Evolutionary conservation across 2,329 filamentous ascomycete species (phyloP).

Genomic region (Didymella exigua): DNA sequence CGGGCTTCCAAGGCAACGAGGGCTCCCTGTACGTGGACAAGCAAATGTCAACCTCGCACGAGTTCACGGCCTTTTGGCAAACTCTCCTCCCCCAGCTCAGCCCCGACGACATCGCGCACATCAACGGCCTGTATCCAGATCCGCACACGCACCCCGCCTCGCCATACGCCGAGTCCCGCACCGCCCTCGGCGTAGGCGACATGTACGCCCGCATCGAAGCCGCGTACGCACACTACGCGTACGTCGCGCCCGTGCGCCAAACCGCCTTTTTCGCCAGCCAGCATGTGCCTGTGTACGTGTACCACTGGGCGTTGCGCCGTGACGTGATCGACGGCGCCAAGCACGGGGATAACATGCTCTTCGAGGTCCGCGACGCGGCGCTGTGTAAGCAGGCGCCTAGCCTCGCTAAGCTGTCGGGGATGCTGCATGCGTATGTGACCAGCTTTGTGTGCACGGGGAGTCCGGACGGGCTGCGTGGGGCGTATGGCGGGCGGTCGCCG

Average conservation of each 20-base stretch:
- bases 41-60: constrained; percentile 52
- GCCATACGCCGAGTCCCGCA: not conserved
- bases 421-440: not conserved
- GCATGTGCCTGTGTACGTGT: not conserved
- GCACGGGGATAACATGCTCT: not conserved
- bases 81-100: constrained; percentile 61
- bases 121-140: not conserved
- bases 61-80: constrained; percentile 67
- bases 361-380: not conserved
- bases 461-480: not conserved
- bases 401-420: not conserved
- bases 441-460: not conserved
- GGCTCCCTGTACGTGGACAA: constrained; percentile 68
- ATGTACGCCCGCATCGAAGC: constrained; percentile 62
- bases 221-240: constrained; percentile 68
- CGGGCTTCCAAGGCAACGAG: constrained; percentile 74
- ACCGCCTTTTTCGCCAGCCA: constrained; percentile 54
- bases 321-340: not conserved
- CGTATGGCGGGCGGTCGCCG: not conserved
- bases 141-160: not conserved
- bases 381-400: not conserved
- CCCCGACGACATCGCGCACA: not conserved
- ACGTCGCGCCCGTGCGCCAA: constrained; percentile 68
- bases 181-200: not conserved
- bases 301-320: not conserved